Evolutionary conservation across 768 basidiomycete genomes (phyloP), one percentile per base, ranked within the genome.

Genomic region (Asterophora lycoperdoides): DNA sequence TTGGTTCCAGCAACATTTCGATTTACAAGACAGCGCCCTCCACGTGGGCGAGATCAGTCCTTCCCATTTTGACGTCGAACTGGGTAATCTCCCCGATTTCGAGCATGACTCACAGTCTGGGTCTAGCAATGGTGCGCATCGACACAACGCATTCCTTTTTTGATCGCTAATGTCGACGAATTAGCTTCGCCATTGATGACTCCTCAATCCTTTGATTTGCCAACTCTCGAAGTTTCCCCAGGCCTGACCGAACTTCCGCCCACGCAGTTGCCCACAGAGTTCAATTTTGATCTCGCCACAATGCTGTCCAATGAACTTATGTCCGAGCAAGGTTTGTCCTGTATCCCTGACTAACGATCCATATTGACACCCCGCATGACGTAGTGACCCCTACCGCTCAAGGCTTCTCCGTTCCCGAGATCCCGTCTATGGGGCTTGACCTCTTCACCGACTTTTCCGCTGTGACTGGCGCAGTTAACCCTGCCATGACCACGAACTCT

Each of bases 1-100:
- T 28, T 74, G 72, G 74, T 69, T 69, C 35, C 53, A 63, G 17
- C 47, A 59, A 4, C 53, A 51, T 45, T 68, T 70, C 19, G 52
- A 64, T 2, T 50, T 64, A 2, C 68, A 68, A 2, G 56, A 48
- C 23, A 23, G 23, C 18, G 53, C 56, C 0, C 63, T 64, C 1
- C 52, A 58, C 20, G 52, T 56, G 0, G 48, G 47, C 0, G 55
- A 60, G 11, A 56, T 61, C 2, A 65, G 70, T n/a, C 39, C 49
- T 1, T 59, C 56, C 0, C n/a, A 56, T 3, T 51, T 68, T 41
- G 64, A 73, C 32, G 60, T 75, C 0, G 60, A 69, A 6, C 18
- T 72, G 42, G 68, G 68, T 28, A 55, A 57, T 6, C 47, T 63
- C 0, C 62, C 68, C 0, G 51, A 56, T n/a, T 49, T 56, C 5